Percentiles rank a stretch among this genome's conserved stretches.
These are phyloP conservation scores for Bruguiera gymnorhiza DNA, from an alignment of 345 rosid species.

Conservation along the genomic window DNA sequence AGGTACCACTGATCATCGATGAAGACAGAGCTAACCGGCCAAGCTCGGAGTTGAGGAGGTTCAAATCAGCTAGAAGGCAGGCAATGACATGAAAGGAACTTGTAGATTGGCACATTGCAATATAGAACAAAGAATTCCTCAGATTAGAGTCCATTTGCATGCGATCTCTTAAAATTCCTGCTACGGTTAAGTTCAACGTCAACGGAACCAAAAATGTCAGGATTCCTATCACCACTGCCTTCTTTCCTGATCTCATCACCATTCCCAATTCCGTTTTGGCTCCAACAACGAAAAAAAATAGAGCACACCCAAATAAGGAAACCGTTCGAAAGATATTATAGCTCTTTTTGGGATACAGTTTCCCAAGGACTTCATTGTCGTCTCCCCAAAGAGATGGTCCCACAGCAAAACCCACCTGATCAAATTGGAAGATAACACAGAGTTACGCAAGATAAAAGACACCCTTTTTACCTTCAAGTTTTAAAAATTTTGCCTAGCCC, in stretches of 20 bases:
- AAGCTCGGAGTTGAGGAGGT: constrained; percentile 21
- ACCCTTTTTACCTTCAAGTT: too few species aligned
- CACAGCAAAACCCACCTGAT: constrained; percentile 21
- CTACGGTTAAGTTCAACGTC: not conserved
- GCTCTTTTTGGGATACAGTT: constrained; percentile 9
- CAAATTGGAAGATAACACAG: not conserved
- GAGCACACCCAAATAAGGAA: constrained; percentile 22
- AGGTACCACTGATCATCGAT: constrained; percentile 19
- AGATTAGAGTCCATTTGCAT: not conserved
- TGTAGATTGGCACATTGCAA: constrained; percentile 12
- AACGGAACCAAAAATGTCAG: constrained; percentile 5
- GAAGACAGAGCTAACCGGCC: constrained; percentile 19
- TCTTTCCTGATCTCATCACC: constrained; percentile 18
- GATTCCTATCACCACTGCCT: constrained; percentile 14
- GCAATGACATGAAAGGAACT: constrained; percentile 20
- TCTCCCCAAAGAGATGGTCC: constrained; percentile 23
- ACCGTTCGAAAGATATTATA: constrained; percentile 15
- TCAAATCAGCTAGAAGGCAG: constrained; percentile 18
- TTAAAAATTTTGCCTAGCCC: too few species aligned
- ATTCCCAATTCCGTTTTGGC: constrained; percentile 18
- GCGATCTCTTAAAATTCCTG: not conserved
- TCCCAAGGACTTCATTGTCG: not conserved
- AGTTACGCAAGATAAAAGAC: not conserved
- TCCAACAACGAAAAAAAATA: constrained; percentile 20
- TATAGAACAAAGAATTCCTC: not conserved